phyloP scores from a whole-genome alignment of 2,329 filamentous ascomycete genomes.

The Rhexocercosporidium sp. region DNA sequence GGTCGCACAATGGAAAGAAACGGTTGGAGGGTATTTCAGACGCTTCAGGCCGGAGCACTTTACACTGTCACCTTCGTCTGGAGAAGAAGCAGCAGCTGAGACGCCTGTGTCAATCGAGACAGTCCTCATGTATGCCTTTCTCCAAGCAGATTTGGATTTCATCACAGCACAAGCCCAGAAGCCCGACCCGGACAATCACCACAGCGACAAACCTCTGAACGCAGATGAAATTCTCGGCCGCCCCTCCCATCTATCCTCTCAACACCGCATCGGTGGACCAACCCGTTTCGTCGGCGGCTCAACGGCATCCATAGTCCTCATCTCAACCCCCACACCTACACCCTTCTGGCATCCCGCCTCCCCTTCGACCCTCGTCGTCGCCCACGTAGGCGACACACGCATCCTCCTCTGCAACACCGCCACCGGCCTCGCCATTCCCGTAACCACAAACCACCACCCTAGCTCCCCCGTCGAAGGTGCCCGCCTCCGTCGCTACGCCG shows the following conservation, averaged over 20 bases:
- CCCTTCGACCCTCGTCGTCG: constrained; percentile 81
- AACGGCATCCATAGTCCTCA: constrained; percentile 86
- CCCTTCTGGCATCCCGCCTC: constrained; percentile 96
- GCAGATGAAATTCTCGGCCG: constrained; percentile 81
- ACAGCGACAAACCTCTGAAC: constrained; percentile 80
- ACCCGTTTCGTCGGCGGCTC: constrained; percentile 91
- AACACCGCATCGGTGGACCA: constrained; percentile 71
- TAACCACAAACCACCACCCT: constrained; percentile 93
- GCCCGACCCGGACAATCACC: constrained; percentile 71
- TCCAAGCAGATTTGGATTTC: constrained; percentile 94
- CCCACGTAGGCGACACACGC: constrained; percentile 92
- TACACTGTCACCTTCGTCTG: constrained; percentile 44
- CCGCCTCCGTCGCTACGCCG: constrained; percentile 83
- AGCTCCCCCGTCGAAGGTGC: constrained; percentile 83
- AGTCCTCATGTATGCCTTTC: constrained; percentile 88
- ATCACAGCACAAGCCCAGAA: constrained; percentile 87
- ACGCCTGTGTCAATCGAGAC: constrained; percentile 69
- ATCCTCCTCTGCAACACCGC: constrained; percentile 87
- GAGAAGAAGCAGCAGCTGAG: constrained; percentile 35
- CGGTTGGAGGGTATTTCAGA: constrained; percentile 92
- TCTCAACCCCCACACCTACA: constrained; percentile 88
- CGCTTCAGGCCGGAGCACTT: constrained; percentile 88
- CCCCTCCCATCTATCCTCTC: constrained; percentile 59
- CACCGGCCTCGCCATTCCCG: constrained; percentile 77
- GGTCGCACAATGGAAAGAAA: constrained; percentile 77